Evolutionary conservation across 1,284 basidiomycete species (phyloP).

Genomic region (Schizopora paradoxa): DNA sequence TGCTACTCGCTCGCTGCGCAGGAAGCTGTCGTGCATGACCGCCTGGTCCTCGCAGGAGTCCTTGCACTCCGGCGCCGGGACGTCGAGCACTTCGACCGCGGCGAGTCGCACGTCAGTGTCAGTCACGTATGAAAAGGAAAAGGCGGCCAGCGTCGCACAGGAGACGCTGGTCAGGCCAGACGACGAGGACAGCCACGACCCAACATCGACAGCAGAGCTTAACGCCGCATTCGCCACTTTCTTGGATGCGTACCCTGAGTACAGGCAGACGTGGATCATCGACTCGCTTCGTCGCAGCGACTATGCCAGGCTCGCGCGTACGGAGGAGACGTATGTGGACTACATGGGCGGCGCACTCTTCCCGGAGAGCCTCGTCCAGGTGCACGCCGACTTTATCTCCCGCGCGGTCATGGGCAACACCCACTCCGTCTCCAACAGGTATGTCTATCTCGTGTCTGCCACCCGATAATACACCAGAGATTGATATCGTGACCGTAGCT

Average conservation of each 20-base stretch:
- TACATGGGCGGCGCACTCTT: slow-evolving; percentile 79
- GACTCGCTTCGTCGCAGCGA: slow-evolving; percentile 69
- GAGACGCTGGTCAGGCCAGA: slow-evolving; percentile 20
- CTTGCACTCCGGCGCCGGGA: no score
- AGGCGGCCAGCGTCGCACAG: slow-evolving; percentile 26
- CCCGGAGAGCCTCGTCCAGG: slow-evolving; percentile 65
- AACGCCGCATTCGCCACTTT: slow-evolving; percentile 24
- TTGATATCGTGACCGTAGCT: slow-evolving; percentile 38
- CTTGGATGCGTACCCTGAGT: slow-evolving; percentile 35
- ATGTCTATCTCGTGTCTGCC: slow-evolving; percentile 24
- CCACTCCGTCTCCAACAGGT: slow-evolving; percentile 76
- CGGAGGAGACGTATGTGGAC: slow-evolving; percentile 70
- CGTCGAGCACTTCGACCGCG: slow-evolving; percentile 6
- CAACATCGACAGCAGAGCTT: slow-evolving; percentile 6
- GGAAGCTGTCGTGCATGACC: slow-evolving; percentile 14
- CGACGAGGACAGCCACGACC: slow-evolving; percentile 2
- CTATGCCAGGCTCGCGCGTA: slow-evolving; percentile 54
- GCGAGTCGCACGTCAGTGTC: no score
- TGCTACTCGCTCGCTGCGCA: slow-evolving; percentile 2
- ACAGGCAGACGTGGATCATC: slow-evolving; percentile 39
- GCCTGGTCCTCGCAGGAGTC: slow-evolving; percentile 14
- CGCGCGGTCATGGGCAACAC: slow-evolving; percentile 71
- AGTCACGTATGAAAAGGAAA: slow-evolving; percentile 26
- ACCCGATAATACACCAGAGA: slow-evolving; percentile 5
- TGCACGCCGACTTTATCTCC: slow-evolving; percentile 63